phyloP scores from a whole-genome alignment of 164 flowering plant species.

The Warburgia ugandensis region DNA sequence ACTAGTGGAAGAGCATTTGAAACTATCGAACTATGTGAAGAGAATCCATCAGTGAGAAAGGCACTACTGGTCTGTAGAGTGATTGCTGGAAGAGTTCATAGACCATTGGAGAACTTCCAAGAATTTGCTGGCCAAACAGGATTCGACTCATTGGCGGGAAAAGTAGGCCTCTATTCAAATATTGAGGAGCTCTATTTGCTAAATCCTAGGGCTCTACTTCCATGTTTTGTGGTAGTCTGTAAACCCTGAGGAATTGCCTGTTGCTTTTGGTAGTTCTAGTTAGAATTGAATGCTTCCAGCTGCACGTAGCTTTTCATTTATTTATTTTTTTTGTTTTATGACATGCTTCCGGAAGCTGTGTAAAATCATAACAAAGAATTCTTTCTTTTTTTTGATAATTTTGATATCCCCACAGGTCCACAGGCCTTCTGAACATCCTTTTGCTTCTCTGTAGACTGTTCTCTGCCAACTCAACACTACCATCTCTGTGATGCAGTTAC shows the following conservation, averaged over 20 bases:
- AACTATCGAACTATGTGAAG: slow-evolving; percentile 31
- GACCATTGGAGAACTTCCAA: slow-evolving; percentile 56
- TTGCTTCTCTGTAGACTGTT: no score
- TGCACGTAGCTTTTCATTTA: no score
- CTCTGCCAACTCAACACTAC: no score
- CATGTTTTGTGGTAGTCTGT: slow-evolving; percentile 90
- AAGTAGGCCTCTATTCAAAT: slow-evolving; percentile 65
- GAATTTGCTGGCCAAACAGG: slow-evolving; percentile 52
- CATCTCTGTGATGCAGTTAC: no score
- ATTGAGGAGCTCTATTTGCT: slow-evolving; percentile 90
- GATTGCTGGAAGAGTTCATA: slow-evolving; percentile 72
- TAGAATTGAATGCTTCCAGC: not conserved
- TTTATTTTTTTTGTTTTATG: no score
- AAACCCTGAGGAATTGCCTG: no score
- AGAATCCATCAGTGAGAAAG: slow-evolving; percentile 30
- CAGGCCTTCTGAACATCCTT: no score
- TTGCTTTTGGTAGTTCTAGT: not conserved
- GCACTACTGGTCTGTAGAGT: slow-evolving; percentile 69
- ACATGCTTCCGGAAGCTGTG: no score
- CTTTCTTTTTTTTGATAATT: no score
- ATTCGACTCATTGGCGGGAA: slow-evolving; percentile 80
- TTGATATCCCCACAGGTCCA: no score
- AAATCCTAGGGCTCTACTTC: slow-evolving; percentile 79
- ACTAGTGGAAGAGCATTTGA: slow-evolving; percentile 75
- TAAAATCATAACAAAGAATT: no score